A percentile compares a stretch with the other conserved stretches of the same genome.
These are phyloP conservation scores for Elsinoe ampelina DNA, from an alignment of 2,329 filamentous ascomycete species.

Conservation along the genomic window DNA sequence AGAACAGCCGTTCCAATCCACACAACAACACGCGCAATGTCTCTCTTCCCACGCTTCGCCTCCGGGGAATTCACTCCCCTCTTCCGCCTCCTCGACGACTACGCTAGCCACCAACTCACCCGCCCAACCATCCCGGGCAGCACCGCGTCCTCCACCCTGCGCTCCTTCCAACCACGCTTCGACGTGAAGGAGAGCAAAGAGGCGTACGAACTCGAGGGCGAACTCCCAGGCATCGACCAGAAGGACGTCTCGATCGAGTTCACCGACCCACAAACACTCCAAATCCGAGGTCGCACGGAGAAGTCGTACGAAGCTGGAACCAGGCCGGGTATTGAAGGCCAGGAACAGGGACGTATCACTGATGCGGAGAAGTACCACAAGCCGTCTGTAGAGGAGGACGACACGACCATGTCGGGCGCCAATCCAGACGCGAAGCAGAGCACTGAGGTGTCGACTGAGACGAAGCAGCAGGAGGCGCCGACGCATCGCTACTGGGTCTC, in stretches of 20 bases:
- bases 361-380: conserved; percentile 37
- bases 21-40: conserved; percentile 27
- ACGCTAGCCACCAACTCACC: conserved; percentile 27
- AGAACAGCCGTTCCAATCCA: conserved; percentile 20
- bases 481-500: conserved; percentile 57
- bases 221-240: conserved; percentile 66
- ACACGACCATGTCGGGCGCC: conserved; percentile 16
- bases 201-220: conserved; percentile 67
- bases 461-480: conserved; percentile 16
- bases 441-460: conserved; percentile 10
- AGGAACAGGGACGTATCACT: conserved; percentile 23
- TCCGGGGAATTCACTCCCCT: conserved; percentile 30
- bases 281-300: conserved; percentile 61
- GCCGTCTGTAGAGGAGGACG: conserved; percentile 60
- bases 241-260: conserved; percentile 70
- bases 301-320: conserved; percentile 50
- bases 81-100: conserved; percentile 42
- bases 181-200: conserved; percentile 63
- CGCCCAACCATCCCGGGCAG: conserved; percentile 18
- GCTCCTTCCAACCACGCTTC: conserved; percentile 65
- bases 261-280: conserved; percentile 63
- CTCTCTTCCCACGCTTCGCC: conserved; percentile 27
- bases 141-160: conserved; percentile 24
- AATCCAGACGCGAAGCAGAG: conserved; percentile 13
- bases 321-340: conserved; percentile 39